Base-by-base conservation (phyloP, 2,329 filamentous ascomycete genomes). In the Thermochaetoides dissita region DNA sequence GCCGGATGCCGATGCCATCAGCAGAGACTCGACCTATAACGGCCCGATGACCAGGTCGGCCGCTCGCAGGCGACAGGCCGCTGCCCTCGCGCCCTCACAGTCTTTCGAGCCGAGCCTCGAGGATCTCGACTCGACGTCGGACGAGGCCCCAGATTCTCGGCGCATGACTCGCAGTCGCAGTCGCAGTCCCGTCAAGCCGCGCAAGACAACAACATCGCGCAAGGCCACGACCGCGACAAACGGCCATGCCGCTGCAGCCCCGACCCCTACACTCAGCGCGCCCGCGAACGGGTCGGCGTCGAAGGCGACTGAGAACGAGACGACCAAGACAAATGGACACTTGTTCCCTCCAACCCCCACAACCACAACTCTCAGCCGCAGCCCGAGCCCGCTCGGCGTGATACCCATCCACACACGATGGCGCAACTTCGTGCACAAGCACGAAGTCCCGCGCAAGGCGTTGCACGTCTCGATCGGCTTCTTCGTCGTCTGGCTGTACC, bases 401-500 rank as follows among this genome's bases (percentile, higher is more conserved):
- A 98, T 98, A 47, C 91, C 91, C 2, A 89, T 98, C 54, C 91
- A 98, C 61, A 73, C 84, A 46, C 82, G 91, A 58, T 98, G 91
- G 75, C 76, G 86, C 53, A 82, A 74, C 29, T 87, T 98, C 57
- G 84, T 94, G 49, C 91, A 98, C 71, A 87, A 86, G 55, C 89
- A 98, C 63, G 91, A 98, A 64, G 88, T 98, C 41, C 91, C 91
- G 8, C 81, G 91, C 54, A 98, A 98, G 63, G 68, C 79, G 34
- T 71, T 98, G 33, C 91, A 98, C 60, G 85, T 96, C 44, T 95
- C 88, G 38, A 98, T 98, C 57, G 91, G 91, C 42, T 96, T 96
- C 65, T 71, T 96, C 46, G 86, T 89, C 12, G 73, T 94, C 37
- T 84, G 81, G 66, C 74, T 96, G 33, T 98, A 96, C 62, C 70